Evolutionary conservation across 2,329 filamentous ascomycete species (phyloP), one percentile per base, ranked within the genome.

Genomic region (Aspergillus costaricaensis): DNA sequence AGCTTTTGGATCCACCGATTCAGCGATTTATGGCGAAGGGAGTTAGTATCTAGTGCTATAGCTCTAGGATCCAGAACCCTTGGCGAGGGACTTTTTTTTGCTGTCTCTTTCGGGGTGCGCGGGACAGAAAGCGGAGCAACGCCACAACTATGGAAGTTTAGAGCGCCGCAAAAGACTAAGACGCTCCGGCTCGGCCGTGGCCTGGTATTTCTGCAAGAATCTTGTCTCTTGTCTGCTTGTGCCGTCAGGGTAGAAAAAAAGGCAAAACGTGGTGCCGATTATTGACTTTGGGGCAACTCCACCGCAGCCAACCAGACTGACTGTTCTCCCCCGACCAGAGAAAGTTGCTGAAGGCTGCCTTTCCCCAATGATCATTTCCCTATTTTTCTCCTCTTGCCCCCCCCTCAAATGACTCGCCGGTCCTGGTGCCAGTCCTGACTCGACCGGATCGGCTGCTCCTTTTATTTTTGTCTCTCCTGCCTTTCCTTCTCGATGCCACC

Each of bases 231-330:
- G 25, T 27, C 25, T 27, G 2, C 25, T 9, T 1, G 25, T 44
- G 38, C 38, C 23, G 36, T 50, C 47, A 50, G 47, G 12, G 12
- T 5, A 14, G 14, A 36, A 36, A 6, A 32, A 50, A 47, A 47
- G 53, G 39, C 41, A 55, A 55, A 55, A 55, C 53, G 53, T 55
- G 53, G 39, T 55, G 53, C 39, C 36, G 36, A 47, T 55, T 30
- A 55, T 55, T 47, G 53, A 55, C 53, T 55, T 55, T 55, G 36
- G 39, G 19, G 53, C 39, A 55, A 44, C 36, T 44, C 53, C 53
- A 55, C 53, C 43, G 53, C 23, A 55, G 19, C 53, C 53, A 55
- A 55, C 53, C 53, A 55, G 39, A 47, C 53, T 27, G 39, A 55
- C 9, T 55, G 27, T n/a, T n/a, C 23, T 21, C 21, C 21, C 30